A percentile compares a stretch with the other conserved stretches of the same genome.
Conservation (phyloP, 495 filamentous ascomycete species). For the Apiosordaria backusii region DNA sequence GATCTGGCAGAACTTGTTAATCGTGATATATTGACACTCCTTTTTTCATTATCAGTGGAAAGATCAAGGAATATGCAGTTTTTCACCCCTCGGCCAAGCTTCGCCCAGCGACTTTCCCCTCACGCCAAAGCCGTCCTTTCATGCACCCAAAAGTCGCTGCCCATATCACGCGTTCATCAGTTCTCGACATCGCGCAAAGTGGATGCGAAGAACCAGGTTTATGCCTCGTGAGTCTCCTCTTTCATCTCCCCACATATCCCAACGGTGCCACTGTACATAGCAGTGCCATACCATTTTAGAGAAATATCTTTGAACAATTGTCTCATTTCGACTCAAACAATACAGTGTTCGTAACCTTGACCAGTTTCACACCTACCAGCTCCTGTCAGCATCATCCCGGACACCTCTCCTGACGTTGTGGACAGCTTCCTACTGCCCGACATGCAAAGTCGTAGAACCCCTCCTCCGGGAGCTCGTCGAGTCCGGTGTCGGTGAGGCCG, state of each 20-base stretch:
- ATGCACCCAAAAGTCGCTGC: neutral
- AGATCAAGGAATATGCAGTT: neutral
- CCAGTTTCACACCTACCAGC: constrained; percentile 58
- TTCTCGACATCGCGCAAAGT: constrained; percentile 33
- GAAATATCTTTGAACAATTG: neutral
- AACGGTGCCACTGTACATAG: neutral
- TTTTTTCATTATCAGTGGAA: neutral
- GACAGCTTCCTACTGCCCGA: constrained; percentile 63
- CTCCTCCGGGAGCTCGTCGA: constrained; percentile 52
- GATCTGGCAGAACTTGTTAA: neutral
- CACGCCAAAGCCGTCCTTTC: neutral
- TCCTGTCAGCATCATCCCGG: constrained; percentile 54
- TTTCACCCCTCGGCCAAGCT: neutral
- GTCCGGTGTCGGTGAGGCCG: constrained; percentile 54
- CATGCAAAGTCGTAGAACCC: constrained; percentile 54
- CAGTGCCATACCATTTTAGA: neutral
- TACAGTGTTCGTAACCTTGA: constrained; percentile 55
- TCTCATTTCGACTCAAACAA: neutral
- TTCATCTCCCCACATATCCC: neutral
- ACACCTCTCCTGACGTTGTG: constrained; percentile 66
- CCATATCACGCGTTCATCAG: constrained; percentile 9
- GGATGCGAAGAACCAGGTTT: constrained; percentile 44
- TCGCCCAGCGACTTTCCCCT: neutral
- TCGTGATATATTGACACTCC: neutral
- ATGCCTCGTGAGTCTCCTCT: constrained; percentile 37